phyloP scores from a whole-genome alignment of 805 yeast genomes.

The Nakazawaea wickerhamii region DNA sequence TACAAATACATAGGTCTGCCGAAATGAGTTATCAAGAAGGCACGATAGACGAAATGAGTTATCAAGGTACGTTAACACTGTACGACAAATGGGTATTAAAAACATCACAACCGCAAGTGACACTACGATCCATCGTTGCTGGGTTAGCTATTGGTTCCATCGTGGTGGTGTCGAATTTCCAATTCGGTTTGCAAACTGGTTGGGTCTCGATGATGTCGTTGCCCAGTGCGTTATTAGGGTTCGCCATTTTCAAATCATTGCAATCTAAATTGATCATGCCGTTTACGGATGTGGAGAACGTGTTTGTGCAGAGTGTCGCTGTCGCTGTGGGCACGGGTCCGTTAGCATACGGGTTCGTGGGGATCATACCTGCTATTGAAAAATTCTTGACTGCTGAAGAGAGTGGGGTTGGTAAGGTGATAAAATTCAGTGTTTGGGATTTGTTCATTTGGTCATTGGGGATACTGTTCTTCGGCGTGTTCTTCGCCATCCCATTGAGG shows the following conservation, averaged over 20 bases:
- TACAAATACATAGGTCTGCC: no score
- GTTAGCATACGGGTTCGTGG: conserved; percentile 89
- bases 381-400: conserved; percentile 77
- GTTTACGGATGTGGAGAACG: conserved; percentile 89
- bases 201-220: conserved; percentile 99
- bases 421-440: conserved; percentile 39
- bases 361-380: conserved; percentile 93
- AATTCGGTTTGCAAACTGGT: conserved; percentile 94
- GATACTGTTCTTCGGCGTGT: conserved; percentile 89
- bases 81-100: conserved; percentile 36
- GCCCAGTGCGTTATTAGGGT: conserved; percentile 88
- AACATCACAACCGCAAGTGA: conserved; percentile 56
- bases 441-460: conserved; percentile 80
- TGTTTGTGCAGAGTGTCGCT: conserved; percentile 84
- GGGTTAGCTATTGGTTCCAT: conserved; percentile 85
- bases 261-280: conserved; percentile 33
- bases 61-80: conserved; percentile 5
- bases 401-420: conserved; percentile 48
- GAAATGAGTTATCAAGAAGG: no score
- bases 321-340: conserved; percentile 99
- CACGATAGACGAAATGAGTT: no score
- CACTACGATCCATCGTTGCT: conserved; percentile 65
- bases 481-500: conserved; percentile 86
- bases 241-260: conserved; percentile 67
- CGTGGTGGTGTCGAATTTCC: conserved; percentile 85